Conservation (phyloP, 2,329 filamentous ascomycete species). For the Cadophora malorum region DNA sequence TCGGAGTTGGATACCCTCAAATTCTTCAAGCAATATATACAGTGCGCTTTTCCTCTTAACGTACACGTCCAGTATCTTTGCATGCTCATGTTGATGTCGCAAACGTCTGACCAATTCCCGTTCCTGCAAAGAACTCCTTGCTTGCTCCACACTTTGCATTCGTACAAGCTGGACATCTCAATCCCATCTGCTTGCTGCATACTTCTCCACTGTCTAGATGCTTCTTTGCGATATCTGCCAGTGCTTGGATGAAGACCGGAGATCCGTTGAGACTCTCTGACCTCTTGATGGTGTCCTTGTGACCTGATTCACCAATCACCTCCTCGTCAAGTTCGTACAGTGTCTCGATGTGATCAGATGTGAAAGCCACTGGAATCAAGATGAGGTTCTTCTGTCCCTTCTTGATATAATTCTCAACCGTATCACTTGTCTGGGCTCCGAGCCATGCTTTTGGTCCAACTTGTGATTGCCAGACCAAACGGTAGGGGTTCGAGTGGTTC, state of each 20-base stretch:
- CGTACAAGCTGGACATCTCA: constrained; percentile 92
- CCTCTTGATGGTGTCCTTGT: constrained; percentile 82
- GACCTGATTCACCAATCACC: constrained; percentile 86
- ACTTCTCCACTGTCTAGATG: constrained; percentile 73
- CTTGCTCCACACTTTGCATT: constrained; percentile 86
- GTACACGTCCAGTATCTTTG: constrained; percentile 22
- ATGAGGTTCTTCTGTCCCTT: constrained; percentile 92
- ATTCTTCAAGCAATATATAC: constrained; percentile 15
- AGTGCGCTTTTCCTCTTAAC: constrained; percentile 21
- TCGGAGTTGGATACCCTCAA: background rate
- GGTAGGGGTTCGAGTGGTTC: constrained; percentile 87
- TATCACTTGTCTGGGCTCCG: constrained; percentile 88
- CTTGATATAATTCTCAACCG: constrained; percentile 86
- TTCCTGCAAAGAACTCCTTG: constrained; percentile 65
- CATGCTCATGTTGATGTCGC: constrained; percentile 17
- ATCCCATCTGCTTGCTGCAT: constrained; percentile 84
- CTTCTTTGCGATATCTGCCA: constrained; percentile 83
- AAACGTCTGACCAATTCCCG: constrained; percentile 26
- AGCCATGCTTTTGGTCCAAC: constrained; percentile 96
- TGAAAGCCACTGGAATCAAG: constrained; percentile 95
- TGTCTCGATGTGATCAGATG: constrained; percentile 98
- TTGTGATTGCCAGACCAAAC: constrained; percentile 97
- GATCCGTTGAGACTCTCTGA: constrained; percentile 92
- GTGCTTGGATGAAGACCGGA: constrained; percentile 85
- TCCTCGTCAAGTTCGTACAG: constrained; percentile 93